A percentile compares a stretch with the other conserved stretches of the same genome.
phyloP scores from a whole-genome alignment of 2,329 filamentous ascomycete genomes.

The Fusarium nurragi region DNA sequence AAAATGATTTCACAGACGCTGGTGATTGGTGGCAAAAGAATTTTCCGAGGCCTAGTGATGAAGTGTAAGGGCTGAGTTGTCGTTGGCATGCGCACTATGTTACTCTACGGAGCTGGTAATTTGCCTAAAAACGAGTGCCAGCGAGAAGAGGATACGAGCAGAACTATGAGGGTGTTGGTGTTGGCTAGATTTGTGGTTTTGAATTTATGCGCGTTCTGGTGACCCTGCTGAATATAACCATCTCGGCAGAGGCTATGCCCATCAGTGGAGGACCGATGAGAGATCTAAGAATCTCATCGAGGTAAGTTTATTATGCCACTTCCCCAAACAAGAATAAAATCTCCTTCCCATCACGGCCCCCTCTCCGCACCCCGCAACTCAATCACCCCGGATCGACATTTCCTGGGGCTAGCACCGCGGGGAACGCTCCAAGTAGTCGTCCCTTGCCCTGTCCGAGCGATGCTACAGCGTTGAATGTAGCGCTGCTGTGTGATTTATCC shows the following conservation, averaged over 20 bases:
- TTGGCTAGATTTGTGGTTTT: no score
- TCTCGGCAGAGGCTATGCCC: background rate
- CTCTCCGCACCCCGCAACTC: slow-evolving; percentile 6
- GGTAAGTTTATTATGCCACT: background rate
- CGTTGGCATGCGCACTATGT: background rate
- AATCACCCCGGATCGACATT: slow-evolving; percentile 27
- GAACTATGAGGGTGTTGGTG: no score
- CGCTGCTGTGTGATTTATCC: background rate
- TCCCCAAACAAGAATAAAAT: background rate
- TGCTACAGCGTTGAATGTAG: background rate
- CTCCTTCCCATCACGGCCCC: slow-evolving; percentile 3
- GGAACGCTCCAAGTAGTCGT: background rate
- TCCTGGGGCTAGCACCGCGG: slow-evolving; percentile 8
- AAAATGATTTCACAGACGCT: background rate
- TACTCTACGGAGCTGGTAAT: slow-evolving; percentile 1
- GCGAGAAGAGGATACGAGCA: background rate
- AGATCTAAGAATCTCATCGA: background rate
- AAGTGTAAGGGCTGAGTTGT: slow-evolving; percentile 3
- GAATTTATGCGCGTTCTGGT: no score
- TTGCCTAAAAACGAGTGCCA: slow-evolving; percentile 14
- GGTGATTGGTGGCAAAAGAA: slow-evolving; percentile 17
- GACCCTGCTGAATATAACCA: background rate
- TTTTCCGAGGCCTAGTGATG: background rate
- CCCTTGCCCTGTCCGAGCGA: background rate
- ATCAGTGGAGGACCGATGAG: background rate